These are phyloP conservation scores for Bryum argenteum DNA, from an alignment of 225 moss, liverwort and hornwort species.

Conservation along the genomic window DNA sequence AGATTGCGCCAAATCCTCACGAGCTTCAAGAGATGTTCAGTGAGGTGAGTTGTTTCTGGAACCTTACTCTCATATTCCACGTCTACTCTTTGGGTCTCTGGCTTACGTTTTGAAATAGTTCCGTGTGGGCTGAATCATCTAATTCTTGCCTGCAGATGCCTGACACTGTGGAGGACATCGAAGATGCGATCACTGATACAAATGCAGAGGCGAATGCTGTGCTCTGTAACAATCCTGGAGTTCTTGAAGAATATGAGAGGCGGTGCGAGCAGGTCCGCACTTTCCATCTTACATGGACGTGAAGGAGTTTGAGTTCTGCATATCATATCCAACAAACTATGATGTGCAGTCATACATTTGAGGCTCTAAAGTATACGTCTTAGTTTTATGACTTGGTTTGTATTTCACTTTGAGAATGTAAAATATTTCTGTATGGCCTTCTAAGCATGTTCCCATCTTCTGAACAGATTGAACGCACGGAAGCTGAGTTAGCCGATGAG, in stretches of 20 bases:
- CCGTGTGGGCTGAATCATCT: not conserved
- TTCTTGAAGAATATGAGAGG: slow-evolving; percentile 84
- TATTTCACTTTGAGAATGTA: not conserved
- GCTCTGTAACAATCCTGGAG: slow-evolving; percentile 93
- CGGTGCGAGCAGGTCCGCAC: slow-evolving; percentile 79
- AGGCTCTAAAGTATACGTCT: too few species aligned
- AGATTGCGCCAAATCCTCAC: slow-evolving; percentile 54
- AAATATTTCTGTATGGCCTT: not conserved
- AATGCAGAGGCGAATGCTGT: slow-evolving; percentile 80
- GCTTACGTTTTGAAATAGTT: too few species aligned
- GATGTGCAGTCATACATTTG: too few species aligned
- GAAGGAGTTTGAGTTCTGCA: not conserved
- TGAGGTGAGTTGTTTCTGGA: slow-evolving; percentile 38
- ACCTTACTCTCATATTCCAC: not conserved
- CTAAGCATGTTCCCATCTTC: slow-evolving; percentile 12
- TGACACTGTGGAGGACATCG: slow-evolving; percentile 71
- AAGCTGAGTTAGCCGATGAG: slow-evolving; percentile 54
- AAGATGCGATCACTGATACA: slow-evolving; percentile 68
- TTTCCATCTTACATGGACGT: slow-evolving; percentile 25
- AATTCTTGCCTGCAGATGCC: slow-evolving; percentile 64
- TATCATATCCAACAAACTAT: too few species aligned
- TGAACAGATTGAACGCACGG: slow-evolving; percentile 68
- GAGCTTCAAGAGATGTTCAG: slow-evolving; percentile 66
- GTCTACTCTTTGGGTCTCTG: too few species aligned
- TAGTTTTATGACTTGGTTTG: not conserved